Conservation (phyloP, 108 stramenopile genomes). For the Conticribra weissflogii region DNA sequence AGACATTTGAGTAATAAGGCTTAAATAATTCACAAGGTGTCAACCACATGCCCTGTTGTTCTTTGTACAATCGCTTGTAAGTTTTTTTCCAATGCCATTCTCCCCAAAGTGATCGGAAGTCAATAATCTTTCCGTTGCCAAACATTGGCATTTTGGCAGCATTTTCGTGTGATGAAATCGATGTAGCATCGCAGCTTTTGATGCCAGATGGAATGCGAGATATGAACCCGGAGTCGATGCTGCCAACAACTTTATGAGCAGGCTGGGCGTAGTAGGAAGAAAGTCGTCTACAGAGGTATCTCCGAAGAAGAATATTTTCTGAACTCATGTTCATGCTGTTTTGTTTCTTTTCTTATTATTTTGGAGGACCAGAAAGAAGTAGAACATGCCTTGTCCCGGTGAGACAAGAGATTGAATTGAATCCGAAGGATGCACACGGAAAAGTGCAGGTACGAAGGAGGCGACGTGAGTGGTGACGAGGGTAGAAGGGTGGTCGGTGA, state of each 20-base stretch:
- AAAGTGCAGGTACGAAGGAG: no score
- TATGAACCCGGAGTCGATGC: conserved; percentile 17
- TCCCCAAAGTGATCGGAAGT: conserved; percentile 59
- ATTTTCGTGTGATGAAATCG: not conserved
- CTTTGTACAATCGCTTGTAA: conserved; percentile 56
- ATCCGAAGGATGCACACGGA: no score
- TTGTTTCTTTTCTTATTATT: no score
- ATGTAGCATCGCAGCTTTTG: not conserved
- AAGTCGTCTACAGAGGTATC: conserved; percentile 37
- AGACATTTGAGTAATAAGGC: conserved; percentile 71
- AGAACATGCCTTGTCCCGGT: no score
- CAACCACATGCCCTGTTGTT: conserved; percentile 84
- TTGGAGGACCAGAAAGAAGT: no score
- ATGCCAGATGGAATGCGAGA: conserved; percentile 3
- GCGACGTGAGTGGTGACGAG: no score
- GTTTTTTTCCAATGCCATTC: conserved; percentile 81
- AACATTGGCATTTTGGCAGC: not conserved
- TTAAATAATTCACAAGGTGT: conserved; percentile 84
- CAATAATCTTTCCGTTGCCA: conserved; percentile 11
- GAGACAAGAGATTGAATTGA: no score
- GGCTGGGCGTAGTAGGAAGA: conserved; percentile 49
- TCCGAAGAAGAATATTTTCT: conserved; percentile 17
- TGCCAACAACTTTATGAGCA: conserved; percentile 47
- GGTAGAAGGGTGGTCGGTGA: no score
- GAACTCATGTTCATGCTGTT: no score